Conservation (phyloP, 129 eudicot genomes). For the Flaveria bidentis region DNA sequence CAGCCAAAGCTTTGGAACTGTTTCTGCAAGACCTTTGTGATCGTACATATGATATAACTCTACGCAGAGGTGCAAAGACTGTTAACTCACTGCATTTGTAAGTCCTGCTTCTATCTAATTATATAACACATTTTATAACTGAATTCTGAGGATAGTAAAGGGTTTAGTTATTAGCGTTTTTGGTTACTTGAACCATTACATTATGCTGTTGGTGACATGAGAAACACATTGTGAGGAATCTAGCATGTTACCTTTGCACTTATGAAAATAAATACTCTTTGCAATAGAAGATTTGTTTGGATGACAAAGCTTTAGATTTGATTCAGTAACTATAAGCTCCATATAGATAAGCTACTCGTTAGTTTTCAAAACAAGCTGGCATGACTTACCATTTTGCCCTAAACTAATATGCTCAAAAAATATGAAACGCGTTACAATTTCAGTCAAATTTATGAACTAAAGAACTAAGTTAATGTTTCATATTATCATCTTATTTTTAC, state of each 20-base stretch:
- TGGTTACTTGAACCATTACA: not conserved
- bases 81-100: conserved; percentile 84
- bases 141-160: too few relatives aligned
- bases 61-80: conserved; percentile 81
- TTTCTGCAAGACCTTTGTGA: conserved; percentile 91
- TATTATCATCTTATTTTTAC: conserved; percentile 6
- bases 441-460: not conserved
- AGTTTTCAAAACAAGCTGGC: not conserved
- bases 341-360: not conserved
- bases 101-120: conserved; percentile 34
- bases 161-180: too few relatives aligned
- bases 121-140: too few relatives aligned
- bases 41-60: conserved; percentile 78
- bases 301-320: not conserved
- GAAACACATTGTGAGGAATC: not conserved
- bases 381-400: not conserved
- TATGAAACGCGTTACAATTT: not conserved
- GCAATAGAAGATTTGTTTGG: not conserved
- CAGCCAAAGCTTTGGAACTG: conserved; percentile 92
- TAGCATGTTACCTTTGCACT: not conserved
- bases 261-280: not conserved
- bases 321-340: not conserved
- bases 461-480: not conserved
- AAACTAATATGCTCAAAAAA: not conserved
- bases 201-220: conserved; percentile 7